A percentile compares a stretch with the other conserved stretches of the same genome.
Conservation (phyloP, 2,329 filamentous ascomycete genomes). For the Colletotrichum zoysiae region DNA sequence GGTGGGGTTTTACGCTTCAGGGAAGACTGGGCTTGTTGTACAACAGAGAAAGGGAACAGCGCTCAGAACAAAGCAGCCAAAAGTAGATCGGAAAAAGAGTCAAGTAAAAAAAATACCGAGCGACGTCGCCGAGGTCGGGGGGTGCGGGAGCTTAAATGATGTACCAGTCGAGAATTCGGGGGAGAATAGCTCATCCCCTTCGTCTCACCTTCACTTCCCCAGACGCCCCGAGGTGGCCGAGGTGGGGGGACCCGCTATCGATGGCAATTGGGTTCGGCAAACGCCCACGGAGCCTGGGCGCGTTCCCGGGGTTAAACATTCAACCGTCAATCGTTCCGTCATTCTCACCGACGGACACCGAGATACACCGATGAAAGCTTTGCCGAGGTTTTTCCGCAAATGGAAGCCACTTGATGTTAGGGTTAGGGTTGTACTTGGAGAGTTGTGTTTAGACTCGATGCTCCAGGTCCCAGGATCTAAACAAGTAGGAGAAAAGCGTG, state of each 20-base stretch:
- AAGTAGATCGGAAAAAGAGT: constrained; percentile 22
- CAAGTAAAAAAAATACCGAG: constrained; percentile 27
- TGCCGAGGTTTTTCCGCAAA: neutral
- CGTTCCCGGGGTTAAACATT: constrained; percentile 36
- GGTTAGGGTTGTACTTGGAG: too few species aligned
- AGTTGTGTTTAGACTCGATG: too few species aligned
- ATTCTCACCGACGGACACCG: neutral
- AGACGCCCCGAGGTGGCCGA: constrained; percentile 11
- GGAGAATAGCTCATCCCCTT: constrained; percentile 40
- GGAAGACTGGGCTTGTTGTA: constrained; percentile 7
- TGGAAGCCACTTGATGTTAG: too few species aligned
- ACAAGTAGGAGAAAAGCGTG: too few species aligned
- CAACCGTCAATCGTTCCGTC: neutral
- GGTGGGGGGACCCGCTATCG: constrained; percentile 33
- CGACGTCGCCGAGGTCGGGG: constrained; percentile 30
- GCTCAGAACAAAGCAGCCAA: constrained; percentile 10
- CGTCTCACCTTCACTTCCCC: constrained; percentile 25
- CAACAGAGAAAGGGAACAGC: constrained; percentile 8
- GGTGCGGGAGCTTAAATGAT: constrained; percentile 29
- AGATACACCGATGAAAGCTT: neutral
- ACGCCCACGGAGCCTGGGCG: constrained; percentile 7
- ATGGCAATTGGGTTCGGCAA: constrained; percentile 42
- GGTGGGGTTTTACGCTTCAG: neutral
- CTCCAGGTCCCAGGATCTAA: too few species aligned
- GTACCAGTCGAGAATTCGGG: constrained; percentile 22